Percentiles rank a stretch among this genome's conserved stretches.
Evolutionary conservation across 139 green algal species (phyloP).

Genomic region (Closterium sp.): DNA sequence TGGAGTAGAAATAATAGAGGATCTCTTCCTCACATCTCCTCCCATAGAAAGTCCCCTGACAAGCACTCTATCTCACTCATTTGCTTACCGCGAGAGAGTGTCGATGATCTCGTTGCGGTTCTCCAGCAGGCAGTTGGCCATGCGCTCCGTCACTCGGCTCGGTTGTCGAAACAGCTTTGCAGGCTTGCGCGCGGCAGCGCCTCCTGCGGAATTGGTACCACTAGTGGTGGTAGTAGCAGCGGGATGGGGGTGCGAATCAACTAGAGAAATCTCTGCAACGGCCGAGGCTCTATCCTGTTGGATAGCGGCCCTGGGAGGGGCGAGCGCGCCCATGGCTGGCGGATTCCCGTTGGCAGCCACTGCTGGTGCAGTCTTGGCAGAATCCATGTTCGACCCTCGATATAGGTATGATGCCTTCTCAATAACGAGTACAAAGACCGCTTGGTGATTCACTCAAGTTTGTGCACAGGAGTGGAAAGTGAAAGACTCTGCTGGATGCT

Average conservation of each 20-base stretch:
- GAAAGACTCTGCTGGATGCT: too few relatives aligned
- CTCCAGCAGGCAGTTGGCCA: constrained; percentile 7
- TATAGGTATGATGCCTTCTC: neutral
- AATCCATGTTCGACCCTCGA: neutral
- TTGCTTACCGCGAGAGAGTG: constrained; percentile 2
- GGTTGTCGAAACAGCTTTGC: neutral
- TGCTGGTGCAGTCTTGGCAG: neutral
- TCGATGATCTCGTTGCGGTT: constrained; percentile 14
- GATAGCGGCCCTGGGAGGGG: too few relatives aligned
- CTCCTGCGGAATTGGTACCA: neutral
- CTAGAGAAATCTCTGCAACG: too few relatives aligned
- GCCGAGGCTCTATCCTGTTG: too few relatives aligned
- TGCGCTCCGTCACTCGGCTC: constrained; percentile 4
- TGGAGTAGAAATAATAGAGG: too few relatives aligned
- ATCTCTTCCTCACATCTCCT: too few relatives aligned
- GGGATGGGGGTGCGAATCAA: neutral
- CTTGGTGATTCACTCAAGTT: too few relatives aligned
- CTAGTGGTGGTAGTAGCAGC: neutral
- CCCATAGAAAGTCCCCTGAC: too few relatives aligned
- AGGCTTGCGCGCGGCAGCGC: neutral
- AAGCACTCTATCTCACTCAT: too few relatives aligned
- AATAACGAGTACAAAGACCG: too few relatives aligned
- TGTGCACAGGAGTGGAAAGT: too few relatives aligned
- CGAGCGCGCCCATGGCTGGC: too few relatives aligned
- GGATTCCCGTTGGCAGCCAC: neutral